Evolutionary conservation across 164 flowering plant genomes (phyloP), one percentile per base, ranked within the genome.

Genomic region (Nelumbo lutea): DNA sequence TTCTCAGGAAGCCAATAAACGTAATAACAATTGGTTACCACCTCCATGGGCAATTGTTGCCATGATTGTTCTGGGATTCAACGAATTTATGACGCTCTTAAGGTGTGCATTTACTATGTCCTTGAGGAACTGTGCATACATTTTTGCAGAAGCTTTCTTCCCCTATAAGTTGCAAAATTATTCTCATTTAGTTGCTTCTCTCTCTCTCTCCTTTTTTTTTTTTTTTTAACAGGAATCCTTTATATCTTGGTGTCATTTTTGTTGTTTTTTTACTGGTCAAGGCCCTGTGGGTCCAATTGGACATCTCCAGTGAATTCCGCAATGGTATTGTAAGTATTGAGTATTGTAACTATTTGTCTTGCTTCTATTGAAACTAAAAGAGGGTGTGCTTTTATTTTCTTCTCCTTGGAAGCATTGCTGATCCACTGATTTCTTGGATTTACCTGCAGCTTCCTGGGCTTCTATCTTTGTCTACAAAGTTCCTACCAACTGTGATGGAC

Each of bases 11-110:
- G 97, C 98, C 47, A 78, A 80, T 75, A 91, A 79, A 76, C 84
- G 91, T 57, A 88, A 72, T 67, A 93, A 89, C 88, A 89, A 88
- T 84, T 91, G 96, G 97, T 77, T 93, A 50, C 98, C 98, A 66
- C 98, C 98, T 67, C 90, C 96, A 76, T 93, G 98, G 98, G 98
- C 96, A 64, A 88, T 93, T 62, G 76, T 76, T 65, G 96, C 97
- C 1, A 66, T 93, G 82, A 44, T 88, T 72, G 63, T 91, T 61
- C 79, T 93, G 40, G 98, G 98, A n/a, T 93, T 93, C 75, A 91
- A 93, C 76, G 98, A 93, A 76, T 93, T 93, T 63, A 93, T 93
- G 97, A 86, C 90, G 27, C 96, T 93, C 58, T 71, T 93, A 70
- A 93, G 87, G 98, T 93, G 79, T 40, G 38, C 51, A 50, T 27